Percentiles rank a stretch among this genome's conserved stretches.
Evolutionary conservation across 306 rosid genomes (phyloP).

Genomic region (Vicia villosa): DNA sequence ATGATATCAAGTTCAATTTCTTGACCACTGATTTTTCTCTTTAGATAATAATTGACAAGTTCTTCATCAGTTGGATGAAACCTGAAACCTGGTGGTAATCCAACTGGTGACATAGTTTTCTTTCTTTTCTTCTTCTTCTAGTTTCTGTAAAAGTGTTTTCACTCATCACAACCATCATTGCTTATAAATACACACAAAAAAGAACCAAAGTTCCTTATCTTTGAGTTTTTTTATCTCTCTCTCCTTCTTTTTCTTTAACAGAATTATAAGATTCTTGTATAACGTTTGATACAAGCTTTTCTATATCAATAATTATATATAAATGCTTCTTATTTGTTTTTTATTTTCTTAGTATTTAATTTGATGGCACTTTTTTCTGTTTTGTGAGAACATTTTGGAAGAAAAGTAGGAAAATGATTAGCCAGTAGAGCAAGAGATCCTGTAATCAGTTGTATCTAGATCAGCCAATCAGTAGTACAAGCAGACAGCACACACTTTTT

Average conservation of each 20-base stretch:
- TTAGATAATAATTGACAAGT: slow-evolving; percentile 92
- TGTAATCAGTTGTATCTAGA: slow-evolving; percentile 25
- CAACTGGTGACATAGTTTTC: slow-evolving; percentile 79
- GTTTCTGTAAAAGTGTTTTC: slow-evolving; percentile 39
- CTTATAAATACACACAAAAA: slow-evolving; percentile 48
- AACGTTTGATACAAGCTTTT: slow-evolving; percentile 81
- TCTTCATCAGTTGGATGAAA: slow-evolving; percentile 99
- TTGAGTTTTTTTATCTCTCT: slow-evolving; percentile 57
- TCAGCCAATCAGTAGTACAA: slow-evolving; percentile 29
- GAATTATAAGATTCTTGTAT: slow-evolving; percentile 89
- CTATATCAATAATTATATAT: slow-evolving; percentile 30
- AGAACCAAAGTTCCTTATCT: slow-evolving; percentile 72
- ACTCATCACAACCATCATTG: slow-evolving; percentile 43
- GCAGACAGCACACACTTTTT: slow-evolving; percentile 28
- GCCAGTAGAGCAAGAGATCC: slow-evolving; percentile 14
- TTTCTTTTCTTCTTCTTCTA: not conserved
- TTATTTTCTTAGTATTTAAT: slow-evolving; percentile 26
- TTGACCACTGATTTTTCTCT: slow-evolving; percentile 85
- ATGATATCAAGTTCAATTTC: slow-evolving; percentile 97
- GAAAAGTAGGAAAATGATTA: slow-evolving; percentile 24
- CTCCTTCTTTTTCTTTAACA: slow-evolving; percentile 60
- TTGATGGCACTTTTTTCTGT: slow-evolving; percentile 41
- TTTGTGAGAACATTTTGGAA: slow-evolving; percentile 31
- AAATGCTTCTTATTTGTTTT: slow-evolving; percentile 20
- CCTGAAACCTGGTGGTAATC: slow-evolving; percentile 99